A percentile compares a stretch with the other conserved stretches of the same genome.
Conservation (phyloP, 805 yeast species). For the Ogataea allantospora region DNA sequence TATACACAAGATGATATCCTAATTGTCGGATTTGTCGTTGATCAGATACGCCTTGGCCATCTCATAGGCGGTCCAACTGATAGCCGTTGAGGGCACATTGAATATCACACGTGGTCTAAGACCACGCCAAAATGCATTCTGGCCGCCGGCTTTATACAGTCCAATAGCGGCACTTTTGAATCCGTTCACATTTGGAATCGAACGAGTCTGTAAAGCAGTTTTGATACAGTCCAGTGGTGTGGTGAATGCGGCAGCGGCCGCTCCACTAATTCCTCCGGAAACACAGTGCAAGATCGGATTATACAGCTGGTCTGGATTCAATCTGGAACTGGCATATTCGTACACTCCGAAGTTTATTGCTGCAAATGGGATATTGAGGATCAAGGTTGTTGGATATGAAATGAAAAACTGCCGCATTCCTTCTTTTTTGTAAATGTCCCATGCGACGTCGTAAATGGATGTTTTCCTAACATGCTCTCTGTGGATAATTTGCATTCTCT, state of each 20-base stretch:
- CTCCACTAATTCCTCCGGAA: constrained; percentile 93
- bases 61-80: constrained; percentile 96
- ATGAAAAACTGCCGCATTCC: constrained; percentile 82
- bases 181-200: constrained; percentile 59
- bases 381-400: constrained; percentile 90
- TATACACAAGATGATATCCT: constrained; percentile 9
- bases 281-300: constrained; percentile 91
- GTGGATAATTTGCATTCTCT: constrained; percentile 74
- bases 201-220: constrained; percentile 85
- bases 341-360: constrained; percentile 92
- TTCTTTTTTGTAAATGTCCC: constrained; percentile 53
- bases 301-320: constrained; percentile 76
- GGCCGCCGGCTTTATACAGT: constrained; percentile 59
- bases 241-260: constrained; percentile 89
- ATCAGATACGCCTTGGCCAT: constrained; percentile 81
- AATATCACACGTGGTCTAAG: constrained; percentile 87
- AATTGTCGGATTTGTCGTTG: constrained; percentile 6
- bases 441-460: constrained; percentile 30
- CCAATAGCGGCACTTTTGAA: constrained; percentile 68
- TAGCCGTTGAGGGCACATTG: constrained; percentile 94
- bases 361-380: constrained; percentile 92
- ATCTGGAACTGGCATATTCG: constrained; percentile 72
- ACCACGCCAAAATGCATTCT: constrained; percentile 75
- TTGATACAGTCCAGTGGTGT: constrained; percentile 94
- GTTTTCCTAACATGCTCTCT: constrained; percentile 12